Percentiles rank a stretch among this genome's conserved stretches.
Conservation (phyloP, 345 rosid genomes). For the Anacardium occidentale region DNA sequence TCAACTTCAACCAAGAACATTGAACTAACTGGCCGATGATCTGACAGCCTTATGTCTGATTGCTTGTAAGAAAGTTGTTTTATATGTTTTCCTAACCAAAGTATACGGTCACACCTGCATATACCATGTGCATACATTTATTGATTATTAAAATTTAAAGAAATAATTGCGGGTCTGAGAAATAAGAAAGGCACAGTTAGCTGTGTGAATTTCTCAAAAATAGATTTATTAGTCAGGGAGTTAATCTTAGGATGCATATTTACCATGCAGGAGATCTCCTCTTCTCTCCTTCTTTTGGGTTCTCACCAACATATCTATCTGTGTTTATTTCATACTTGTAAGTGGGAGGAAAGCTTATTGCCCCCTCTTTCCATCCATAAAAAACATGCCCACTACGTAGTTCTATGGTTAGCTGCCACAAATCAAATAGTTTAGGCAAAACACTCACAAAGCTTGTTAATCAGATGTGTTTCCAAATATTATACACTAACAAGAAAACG, state of each 20-base stretch:
- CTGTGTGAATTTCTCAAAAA: background rate
- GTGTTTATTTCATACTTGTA: constrained; percentile 91
- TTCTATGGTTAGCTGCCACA: constrained; percentile 70
- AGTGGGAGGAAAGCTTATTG: constrained; percentile 82
- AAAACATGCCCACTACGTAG: constrained; percentile 72
- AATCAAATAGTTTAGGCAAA: background rate
- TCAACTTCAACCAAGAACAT: constrained; percentile 69
- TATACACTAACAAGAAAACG: background rate
- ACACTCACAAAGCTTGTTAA: background rate
- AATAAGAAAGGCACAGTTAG: background rate
- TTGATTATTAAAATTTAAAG: background rate
- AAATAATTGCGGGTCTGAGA: background rate
- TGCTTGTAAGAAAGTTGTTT: constrained; percentile 70
- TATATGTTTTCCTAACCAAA: constrained; percentile 85
- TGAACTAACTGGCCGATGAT: constrained; percentile 96
- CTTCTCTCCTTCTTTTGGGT: constrained; percentile 79
- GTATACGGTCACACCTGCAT: constrained; percentile 92
- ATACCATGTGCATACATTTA: constrained; percentile 10
- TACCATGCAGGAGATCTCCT: constrained; percentile 99
- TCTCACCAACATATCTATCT: constrained; percentile 82
- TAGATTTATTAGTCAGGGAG: background rate
- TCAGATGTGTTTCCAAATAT: background rate
- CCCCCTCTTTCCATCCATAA: constrained; percentile 92
- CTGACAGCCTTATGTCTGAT: constrained; percentile 65
- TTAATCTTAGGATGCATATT: background rate